These are phyloP conservation scores for Pseudogymnoascus sp. DNA, from an alignment of 2,329 filamentous ascomycete genomes.

Conservation along the genomic window DNA sequence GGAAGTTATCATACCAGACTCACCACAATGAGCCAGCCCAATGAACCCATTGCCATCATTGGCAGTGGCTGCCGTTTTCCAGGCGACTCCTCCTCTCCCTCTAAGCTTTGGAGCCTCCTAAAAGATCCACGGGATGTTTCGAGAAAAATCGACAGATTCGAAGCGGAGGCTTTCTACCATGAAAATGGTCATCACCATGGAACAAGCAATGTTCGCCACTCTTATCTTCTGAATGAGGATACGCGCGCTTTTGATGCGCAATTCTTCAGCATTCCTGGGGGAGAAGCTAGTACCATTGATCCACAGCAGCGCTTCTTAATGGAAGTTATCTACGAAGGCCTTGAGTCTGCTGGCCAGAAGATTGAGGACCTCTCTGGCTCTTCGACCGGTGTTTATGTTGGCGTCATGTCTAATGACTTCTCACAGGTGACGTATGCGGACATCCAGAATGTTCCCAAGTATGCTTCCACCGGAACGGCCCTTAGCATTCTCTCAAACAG, in stretches of 20 bases:
- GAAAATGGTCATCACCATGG: constrained; percentile 10
- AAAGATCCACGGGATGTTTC: constrained; percentile 9
- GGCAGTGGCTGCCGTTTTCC: constrained; percentile 13
- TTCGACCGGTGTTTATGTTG: constrained; percentile 26
- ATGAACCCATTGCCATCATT: constrained; percentile 12
- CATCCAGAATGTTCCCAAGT: constrained; percentile 27
- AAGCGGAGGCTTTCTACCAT: constrained; percentile 10
- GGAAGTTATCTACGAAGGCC: constrained; percentile 23
- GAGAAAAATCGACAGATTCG: constrained; percentile 9
- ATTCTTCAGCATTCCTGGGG: constrained; percentile 24
- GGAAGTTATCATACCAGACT: neutral
- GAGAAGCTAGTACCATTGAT: constrained; percentile 23
- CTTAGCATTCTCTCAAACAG: constrained; percentile 32
- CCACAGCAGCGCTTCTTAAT: constrained; percentile 24
- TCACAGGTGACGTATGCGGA: constrained; percentile 27
- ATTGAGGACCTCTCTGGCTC: constrained; percentile 18
- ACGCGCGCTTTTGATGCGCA: constrained; percentile 16
- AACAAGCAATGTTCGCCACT: constrained; percentile 8
- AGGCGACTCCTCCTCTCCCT: constrained; percentile 9
- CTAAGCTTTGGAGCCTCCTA: constrained; percentile 11
- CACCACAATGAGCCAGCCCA: neutral
- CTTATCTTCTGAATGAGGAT: constrained; percentile 10
- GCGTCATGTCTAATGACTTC: constrained; percentile 31
- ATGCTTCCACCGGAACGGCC: constrained; percentile 28
- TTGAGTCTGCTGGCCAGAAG: constrained; percentile 22